These are phyloP conservation scores for Dunaliella primolecta DNA, from an alignment of 139 green algal genomes.

Conservation along the genomic window DNA sequence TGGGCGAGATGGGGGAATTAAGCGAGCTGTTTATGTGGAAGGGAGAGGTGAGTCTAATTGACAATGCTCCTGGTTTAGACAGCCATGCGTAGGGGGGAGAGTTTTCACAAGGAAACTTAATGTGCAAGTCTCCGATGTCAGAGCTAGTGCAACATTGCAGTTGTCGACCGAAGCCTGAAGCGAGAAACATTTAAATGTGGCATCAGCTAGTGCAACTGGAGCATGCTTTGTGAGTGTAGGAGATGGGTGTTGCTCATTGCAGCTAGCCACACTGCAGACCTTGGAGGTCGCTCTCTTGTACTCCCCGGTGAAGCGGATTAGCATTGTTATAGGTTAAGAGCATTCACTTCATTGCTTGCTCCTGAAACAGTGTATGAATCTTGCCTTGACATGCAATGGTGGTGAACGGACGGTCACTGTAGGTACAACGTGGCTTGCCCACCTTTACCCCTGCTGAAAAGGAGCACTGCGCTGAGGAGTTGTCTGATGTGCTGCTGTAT, in stretches of 20 bases:
- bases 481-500: constrained; percentile 79
- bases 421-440: constrained; percentile 44
- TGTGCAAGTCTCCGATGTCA: too few relatives aligned
- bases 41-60: constrained; percentile 37
- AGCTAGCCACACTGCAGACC: too few relatives aligned
- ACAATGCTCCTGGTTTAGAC: background rate
- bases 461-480: constrained; percentile 62
- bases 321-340: background rate
- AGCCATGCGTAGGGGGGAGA: too few relatives aligned
- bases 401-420: background rate
- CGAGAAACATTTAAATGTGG: background rate
- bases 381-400: background rate
- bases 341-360: background rate
- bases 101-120: too few relatives aligned
- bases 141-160: too few relatives aligned
- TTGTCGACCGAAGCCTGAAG: too few relatives aligned
- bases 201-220: background rate
- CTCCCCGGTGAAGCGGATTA: too few relatives aligned
- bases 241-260: too few relatives aligned
- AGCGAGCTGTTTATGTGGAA: constrained; percentile 60
- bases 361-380: background rate
- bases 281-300: too few relatives aligned
- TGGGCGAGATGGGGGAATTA: constrained; percentile 48
- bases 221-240: too few relatives aligned
- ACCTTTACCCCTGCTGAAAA: constrained; percentile 45